phyloP scores from a whole-genome alignment of 2,329 filamentous ascomycete genomes.

The Diaporthe caulivora region DNA sequence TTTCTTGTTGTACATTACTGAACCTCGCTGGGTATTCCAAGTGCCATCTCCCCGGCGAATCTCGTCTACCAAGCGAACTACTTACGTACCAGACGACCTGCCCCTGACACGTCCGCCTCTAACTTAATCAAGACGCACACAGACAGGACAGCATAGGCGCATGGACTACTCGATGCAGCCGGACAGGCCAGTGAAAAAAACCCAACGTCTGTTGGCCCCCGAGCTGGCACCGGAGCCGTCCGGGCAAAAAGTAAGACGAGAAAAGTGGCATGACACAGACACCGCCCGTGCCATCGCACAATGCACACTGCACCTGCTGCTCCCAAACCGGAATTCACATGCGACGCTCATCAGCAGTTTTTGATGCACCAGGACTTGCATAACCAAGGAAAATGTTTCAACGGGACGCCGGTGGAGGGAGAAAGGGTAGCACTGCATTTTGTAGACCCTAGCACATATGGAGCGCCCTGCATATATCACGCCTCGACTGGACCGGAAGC shows the following conservation, averaged over 20 bases:
- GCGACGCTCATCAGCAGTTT: conserved; percentile 18
- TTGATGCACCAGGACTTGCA: conserved; percentile 10
- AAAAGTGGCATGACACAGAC: conserved; percentile 24
- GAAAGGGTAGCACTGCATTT: conserved; percentile 7
- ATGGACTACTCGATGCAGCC: neutral
- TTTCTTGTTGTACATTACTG: too few species aligned
- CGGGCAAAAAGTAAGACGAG: neutral
- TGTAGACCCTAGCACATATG: neutral
- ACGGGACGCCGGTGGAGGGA: neutral
- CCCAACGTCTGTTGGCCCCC: neutral
- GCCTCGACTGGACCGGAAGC: neutral
- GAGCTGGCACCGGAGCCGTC: conserved; percentile 20
- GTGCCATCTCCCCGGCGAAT: neutral
- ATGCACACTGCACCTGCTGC: neutral
- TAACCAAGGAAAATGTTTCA: neutral
- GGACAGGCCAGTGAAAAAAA: neutral
- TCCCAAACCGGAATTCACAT: conserved; percentile 21
- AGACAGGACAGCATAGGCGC: neutral
- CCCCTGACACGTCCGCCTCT: neutral
- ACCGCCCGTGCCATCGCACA: conserved; percentile 17
- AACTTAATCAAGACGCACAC: neutral
- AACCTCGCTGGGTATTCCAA: too few species aligned
- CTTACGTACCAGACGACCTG: neutral
- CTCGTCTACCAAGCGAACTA: neutral
- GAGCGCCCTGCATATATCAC: neutral